Base-by-base conservation (phyloP, 2,329 filamentous ascomycete genomes). In the Fusarium bactridioides region DNA sequence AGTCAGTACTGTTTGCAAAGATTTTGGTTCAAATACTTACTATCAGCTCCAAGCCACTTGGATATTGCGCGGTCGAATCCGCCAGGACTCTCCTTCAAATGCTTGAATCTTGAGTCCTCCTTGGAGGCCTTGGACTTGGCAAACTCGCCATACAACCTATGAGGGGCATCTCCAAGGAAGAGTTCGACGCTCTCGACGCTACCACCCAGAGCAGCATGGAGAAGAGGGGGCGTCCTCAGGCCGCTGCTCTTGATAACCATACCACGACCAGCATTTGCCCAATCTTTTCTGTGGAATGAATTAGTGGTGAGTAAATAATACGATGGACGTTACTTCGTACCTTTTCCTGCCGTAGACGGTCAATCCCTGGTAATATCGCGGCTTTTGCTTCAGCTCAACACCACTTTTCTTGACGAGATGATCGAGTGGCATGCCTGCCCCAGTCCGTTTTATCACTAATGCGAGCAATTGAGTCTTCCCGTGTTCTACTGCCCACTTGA, bases 351-450 rank as follows among this genome's bases (percentile, higher is more conserved):
- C 93, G 71, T 92, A 90, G 4, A 97, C 91, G 3, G 89, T 91
- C 35, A 95, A 80, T 1, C 94, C 94, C 79, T 93, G 92, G 77
- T 97, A 97, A 79, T 89, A 93, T 23, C 87, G 87, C 2, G 93
- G 89, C 79, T 91, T 93, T 71, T 88, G 84, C 59, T 88, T 85
- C 54, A 91, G 79, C 74, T 91, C 86, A 3, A 92, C 80, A 6
- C 92, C 92, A 62, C 86, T 91, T 63, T 87, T 88, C 80, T 91
- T 88, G 47, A 93, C 87, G 10, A 96, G 81, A 23, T 88, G 83
- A 53, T 92, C 88, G 1, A 95, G 82, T 0, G 92, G 91, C 66
- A 95, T 87, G 3, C 92, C 92, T 8, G 89, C 89, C 3, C 92
- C 93, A 11, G 88, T 89, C 11, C 84, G 83, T 77, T 86, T 89